Base-by-base conservation (phyloP, 2,329 filamentous ascomycete species). In the Neonectria ditissima region DNA sequence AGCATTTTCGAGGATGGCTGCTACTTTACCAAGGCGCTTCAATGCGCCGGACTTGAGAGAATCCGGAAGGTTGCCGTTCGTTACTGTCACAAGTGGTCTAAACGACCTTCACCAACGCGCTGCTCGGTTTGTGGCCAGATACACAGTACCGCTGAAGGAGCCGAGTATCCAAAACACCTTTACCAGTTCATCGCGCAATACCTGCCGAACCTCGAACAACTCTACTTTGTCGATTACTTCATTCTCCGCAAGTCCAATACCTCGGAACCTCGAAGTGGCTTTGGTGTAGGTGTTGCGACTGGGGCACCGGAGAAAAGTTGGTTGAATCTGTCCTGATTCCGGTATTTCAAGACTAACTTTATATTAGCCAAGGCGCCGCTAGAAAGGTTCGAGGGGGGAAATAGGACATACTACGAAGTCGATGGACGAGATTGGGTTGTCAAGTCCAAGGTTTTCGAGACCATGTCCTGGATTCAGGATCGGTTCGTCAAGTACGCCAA, bases 181-280 rank as follows among this genome's bases (percentile, higher is more conserved):
- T 83, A 81, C 66, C 79, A 82, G 52, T 82, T 84, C 32, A 72
- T 82, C 7, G 76, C 80, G 2, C 72, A 81, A 10, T 78, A 80
- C 63, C 70, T 80, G 14, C 79, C 79, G 1, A 80, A 79, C 14
- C 72, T 84, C 6, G 77, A 82, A 59, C 73, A 77, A 1, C 81
- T 84, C 45, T 83, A 80, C 62, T 79, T 84, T 48, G 71, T 84
- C 22, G 82, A 84, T 65, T 82, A 80, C 55, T 72, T 81, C 6
- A 78, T 81, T 4, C 63, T 81, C 10, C 76, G 76, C 7, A 77
- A 76, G 51, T 16, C 51, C 4, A 63, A 32, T 28, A 11, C 47
- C 7, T n/a, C n/a, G n/a, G 30, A 50, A n/a, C 5, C n/a, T 20
- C 28, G 54, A 32, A 32, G 26, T 14, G 4, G 43, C 39, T 3